These are phyloP conservation scores for Tetrastigma voinierianum DNA, from an alignment of 164 flowering plant species.

Conservation along the genomic window DNA sequence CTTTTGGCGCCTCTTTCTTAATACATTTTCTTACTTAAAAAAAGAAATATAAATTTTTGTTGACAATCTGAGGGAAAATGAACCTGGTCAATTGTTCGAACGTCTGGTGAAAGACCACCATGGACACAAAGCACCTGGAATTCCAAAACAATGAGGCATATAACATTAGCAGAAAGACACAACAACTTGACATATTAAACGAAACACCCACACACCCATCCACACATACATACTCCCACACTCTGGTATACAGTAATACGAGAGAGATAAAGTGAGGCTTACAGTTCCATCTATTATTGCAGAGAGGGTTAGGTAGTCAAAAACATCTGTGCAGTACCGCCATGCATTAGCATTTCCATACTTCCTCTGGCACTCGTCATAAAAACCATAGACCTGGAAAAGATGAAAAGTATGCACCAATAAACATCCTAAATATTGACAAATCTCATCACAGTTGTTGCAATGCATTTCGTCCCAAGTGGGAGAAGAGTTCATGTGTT, in stretches of 20 bases:
- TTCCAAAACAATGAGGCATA: constrained; percentile 7
- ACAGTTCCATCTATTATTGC: constrained; percentile 99
- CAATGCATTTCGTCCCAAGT: too few relatives aligned
- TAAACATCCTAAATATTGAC: background rate
- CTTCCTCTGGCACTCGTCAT: constrained; percentile 98
- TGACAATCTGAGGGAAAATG: background rate
- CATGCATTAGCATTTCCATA: constrained; percentile 99
- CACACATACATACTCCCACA: background rate
- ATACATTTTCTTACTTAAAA: background rate
- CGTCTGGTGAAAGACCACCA: constrained; percentile 98
- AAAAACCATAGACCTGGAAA: constrained; percentile 91
- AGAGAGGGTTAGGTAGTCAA: constrained; percentile 92
- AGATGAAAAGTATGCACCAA: constrained; percentile 11
- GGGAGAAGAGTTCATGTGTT: too few relatives aligned
- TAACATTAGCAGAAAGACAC: background rate
- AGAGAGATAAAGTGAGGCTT: constrained; percentile 18
- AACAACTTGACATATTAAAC: background rate
- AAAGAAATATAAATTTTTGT: background rate
- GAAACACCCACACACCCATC: background rate
- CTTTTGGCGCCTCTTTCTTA: too few relatives aligned
- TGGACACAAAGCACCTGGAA: constrained; percentile 94
- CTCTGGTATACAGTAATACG: background rate
- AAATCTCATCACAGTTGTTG: background rate
- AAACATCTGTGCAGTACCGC: constrained; percentile 99
- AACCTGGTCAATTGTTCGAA: constrained; percentile 97